Conservation (phyloP, 169 alveolate genomes). For the Toxoplasma gondii region DNA sequence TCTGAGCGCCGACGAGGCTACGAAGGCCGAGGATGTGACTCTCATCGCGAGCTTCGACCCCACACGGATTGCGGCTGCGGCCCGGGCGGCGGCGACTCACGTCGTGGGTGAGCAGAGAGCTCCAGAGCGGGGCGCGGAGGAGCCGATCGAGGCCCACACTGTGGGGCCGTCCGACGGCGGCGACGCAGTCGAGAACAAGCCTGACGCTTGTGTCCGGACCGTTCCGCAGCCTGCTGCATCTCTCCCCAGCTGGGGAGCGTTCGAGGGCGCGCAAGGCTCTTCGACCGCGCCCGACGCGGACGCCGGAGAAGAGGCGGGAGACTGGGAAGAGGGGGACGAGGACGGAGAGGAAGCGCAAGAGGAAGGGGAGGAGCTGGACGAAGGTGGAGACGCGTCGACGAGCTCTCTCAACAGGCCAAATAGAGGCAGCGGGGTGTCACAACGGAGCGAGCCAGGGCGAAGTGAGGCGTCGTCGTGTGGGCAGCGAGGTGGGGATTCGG, state of each 20-base stretch:
- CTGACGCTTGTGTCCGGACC: too few species aligned
- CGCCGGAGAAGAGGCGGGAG: not conserved
- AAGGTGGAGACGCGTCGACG: not conserved
- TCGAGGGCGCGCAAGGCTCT: not conserved
- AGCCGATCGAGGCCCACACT: not conserved
- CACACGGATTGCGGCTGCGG: not conserved
- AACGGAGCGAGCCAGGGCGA: too few species aligned
- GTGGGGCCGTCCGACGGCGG: too few species aligned
- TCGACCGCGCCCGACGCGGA: too few species aligned
- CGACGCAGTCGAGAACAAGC: too few species aligned
- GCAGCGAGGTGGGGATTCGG: too few species aligned
- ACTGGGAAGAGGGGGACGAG: not conserved
- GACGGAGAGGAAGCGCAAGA: not conserved
- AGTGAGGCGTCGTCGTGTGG: too few species aligned
- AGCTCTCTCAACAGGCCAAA: too few species aligned
- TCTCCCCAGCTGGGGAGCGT: not conserved
- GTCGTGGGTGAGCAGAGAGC: not conserved
- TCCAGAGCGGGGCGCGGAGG: not conserved
- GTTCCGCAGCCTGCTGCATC: too few species aligned
- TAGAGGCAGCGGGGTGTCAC: too few species aligned
- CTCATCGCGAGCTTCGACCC: constrained; percentile 18
- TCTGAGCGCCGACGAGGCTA: not conserved
- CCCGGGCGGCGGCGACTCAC: constrained; percentile 1
- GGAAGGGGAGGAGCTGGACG: not conserved
- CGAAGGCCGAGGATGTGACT: not conserved